These are phyloP conservation scores for Colletotrichum sp. DNA, from an alignment of 2,329 filamentous ascomycete species.

Conservation along the genomic window DNA sequence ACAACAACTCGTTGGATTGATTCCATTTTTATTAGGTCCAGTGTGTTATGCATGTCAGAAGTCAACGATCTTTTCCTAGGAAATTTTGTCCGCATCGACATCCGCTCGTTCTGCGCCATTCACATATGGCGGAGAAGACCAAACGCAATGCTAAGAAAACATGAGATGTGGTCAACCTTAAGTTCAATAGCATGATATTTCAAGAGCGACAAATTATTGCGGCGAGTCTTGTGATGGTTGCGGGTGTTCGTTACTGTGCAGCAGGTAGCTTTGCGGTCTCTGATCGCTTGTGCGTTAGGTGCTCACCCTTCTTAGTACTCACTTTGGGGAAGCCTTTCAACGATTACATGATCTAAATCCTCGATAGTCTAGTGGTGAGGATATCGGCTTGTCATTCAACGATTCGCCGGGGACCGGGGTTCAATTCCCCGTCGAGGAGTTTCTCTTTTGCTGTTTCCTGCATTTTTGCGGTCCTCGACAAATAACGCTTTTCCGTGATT, in stretches of 20 bases:
- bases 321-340: fast-evolving
- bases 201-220: background rate
- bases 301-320: background rate
- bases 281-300: fast-evolving
- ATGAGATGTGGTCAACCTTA: fast-evolving
- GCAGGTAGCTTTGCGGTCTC: background rate
- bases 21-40: fast-evolving
- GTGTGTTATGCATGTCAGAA: background rate
- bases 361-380: slow-evolving; percentile 21
- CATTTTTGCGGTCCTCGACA: background rate
- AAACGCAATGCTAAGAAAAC: background rate
- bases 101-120: background rate
- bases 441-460: background rate
- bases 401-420: slow-evolving; percentile 19
- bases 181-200: background rate
- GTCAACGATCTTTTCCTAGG: background rate
- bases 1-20: background rate
- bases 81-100: no score
- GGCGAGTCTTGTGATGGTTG: background rate
- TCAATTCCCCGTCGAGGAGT: slow-evolving; percentile 20
- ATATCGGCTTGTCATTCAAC: slow-evolving; percentile 13
- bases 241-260: background rate
- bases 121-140: background rate
- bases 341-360: background rate
- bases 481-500: background rate